A percentile compares a stretch with the other conserved stretches of the same genome.
Evolutionary conservation across 2,329 filamentous ascomycete species (phyloP).

Genomic region (Beauveria scarabaeidicola): DNA sequence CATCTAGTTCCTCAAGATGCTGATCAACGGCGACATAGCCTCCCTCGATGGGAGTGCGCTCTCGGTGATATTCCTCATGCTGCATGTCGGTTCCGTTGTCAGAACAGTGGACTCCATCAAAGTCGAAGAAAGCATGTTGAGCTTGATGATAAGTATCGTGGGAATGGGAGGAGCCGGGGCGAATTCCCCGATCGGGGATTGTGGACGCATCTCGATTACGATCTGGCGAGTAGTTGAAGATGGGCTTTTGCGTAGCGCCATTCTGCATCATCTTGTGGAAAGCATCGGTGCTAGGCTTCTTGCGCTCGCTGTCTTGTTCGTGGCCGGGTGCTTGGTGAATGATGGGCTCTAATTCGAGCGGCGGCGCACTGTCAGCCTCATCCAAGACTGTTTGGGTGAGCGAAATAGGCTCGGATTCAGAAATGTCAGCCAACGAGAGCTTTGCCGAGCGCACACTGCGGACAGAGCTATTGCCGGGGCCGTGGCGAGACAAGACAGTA

Average conservation of each 20-base stretch:
- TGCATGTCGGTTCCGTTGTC: conserved; percentile 30
- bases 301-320: background rate
- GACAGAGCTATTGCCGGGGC: conserved; percentile 46
- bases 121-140: conserved; percentile 64
- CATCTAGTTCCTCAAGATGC: background rate
- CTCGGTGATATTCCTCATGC: background rate
- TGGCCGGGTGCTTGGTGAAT: conserved; percentile 18
- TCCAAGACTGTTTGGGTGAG: conserved; percentile 45
- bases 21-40: background rate
- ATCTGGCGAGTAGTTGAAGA: background rate
- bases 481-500: conserved; percentile 39
- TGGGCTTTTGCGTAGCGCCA: background rate
- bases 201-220: background rate
- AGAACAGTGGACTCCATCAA: conserved; percentile 70
- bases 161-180: conserved; percentile 40
- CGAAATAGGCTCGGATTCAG: conserved; percentile 45
- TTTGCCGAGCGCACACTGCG: conserved; percentile 43
- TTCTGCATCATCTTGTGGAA: conserved; percentile 24
- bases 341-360: conserved; percentile 19
- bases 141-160: conserved; percentile 57
- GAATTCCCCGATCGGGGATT: background rate
- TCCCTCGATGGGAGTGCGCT: background rate
- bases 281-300: conserved; percentile 21
- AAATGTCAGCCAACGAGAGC: conserved; percentile 46
- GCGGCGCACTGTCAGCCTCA: conserved; percentile 37